Evolutionary conservation across 345 rosid genomes (phyloP).

Genomic region (Camelina sativa): DNA sequence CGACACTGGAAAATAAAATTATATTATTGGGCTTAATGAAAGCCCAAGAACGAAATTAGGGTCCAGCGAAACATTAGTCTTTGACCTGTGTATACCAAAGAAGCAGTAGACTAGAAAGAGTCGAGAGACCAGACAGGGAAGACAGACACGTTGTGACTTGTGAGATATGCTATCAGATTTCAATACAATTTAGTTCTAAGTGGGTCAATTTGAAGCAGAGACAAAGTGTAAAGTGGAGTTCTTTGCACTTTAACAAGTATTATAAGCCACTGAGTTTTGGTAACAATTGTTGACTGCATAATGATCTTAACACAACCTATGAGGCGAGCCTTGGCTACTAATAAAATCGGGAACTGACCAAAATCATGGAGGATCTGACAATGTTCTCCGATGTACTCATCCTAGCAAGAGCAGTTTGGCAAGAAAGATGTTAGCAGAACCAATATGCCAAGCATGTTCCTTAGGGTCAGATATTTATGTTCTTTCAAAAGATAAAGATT

Average conservation of each 20-base stretch:
- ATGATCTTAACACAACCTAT: not conserved
- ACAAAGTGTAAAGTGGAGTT: not conserved
- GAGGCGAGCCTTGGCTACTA: not conserved
- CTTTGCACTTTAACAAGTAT: slow-evolving; percentile 1
- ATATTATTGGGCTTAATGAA: not conserved
- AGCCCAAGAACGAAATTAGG: not conserved
- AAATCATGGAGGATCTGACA: not conserved
- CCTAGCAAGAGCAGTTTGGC: not conserved
- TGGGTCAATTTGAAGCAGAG: not conserved
- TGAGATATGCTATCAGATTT: not conserved
- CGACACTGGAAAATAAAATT: not conserved
- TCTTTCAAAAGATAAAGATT: not conserved
- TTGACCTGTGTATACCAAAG: not conserved
- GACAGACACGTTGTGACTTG: not conserved
- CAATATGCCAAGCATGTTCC: slow-evolving; percentile 5
- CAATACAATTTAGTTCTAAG: not conserved
- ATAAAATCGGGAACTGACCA: not conserved
- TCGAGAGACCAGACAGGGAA: not conserved
- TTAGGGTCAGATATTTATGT: not conserved
- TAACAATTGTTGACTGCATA: not conserved
- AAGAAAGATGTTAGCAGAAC: not conserved
- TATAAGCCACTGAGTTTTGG: not conserved
- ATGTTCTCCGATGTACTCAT: not conserved
- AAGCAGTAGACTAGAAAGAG: not conserved
- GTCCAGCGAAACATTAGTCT: slow-evolving; percentile 5